Evolutionary conservation across 1,139 yeast species (phyloP).

Genomic region (Nematodospora anomalae): DNA sequence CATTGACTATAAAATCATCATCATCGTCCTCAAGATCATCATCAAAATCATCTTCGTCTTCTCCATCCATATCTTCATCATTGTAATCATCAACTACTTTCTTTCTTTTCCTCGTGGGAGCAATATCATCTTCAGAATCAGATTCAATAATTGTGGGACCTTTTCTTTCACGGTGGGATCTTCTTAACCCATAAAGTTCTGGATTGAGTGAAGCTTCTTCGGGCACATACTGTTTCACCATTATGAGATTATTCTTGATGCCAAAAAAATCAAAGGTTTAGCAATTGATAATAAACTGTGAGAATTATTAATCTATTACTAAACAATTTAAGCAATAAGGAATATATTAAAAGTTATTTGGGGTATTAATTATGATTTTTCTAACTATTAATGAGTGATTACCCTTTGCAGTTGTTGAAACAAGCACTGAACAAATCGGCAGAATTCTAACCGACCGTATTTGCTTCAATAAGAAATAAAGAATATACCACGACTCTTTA

Average conservation of each 20-base stretch:
- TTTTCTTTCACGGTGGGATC: slow-evolving; percentile 73
- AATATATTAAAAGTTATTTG: not conserved
- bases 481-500: not conserved
- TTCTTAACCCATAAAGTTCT: slow-evolving; percentile 86
- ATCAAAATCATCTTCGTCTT: slow-evolving; percentile 29
- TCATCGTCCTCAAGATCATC: slow-evolving; percentile 30
- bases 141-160: slow-evolving; percentile 42
- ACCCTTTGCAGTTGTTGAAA: slow-evolving; percentile 1
- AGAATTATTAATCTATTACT: not conserved
- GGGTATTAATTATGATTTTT: not conserved
- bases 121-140: slow-evolving; percentile 32
- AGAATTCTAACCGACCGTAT: not conserved
- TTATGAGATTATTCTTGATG: not conserved
- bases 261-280: too few species aligned
- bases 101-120: slow-evolving; percentile 16
- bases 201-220: slow-evolving; percentile 64
- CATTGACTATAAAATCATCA: slow-evolving; percentile 29
- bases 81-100: slow-evolving; percentile 26
- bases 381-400: not conserved
- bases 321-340: not conserved
- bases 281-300: not conserved
- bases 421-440: not conserved
- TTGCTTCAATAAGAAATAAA: slow-evolving; percentile 1
- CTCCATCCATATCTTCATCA: slow-evolving; percentile 28
- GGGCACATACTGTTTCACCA: slow-evolving; percentile 20